Percentiles rank a stretch among this genome's conserved stretches.
Conservation (phyloP, 164 flowering plant genomes). For the Saururus chinensis region DNA sequence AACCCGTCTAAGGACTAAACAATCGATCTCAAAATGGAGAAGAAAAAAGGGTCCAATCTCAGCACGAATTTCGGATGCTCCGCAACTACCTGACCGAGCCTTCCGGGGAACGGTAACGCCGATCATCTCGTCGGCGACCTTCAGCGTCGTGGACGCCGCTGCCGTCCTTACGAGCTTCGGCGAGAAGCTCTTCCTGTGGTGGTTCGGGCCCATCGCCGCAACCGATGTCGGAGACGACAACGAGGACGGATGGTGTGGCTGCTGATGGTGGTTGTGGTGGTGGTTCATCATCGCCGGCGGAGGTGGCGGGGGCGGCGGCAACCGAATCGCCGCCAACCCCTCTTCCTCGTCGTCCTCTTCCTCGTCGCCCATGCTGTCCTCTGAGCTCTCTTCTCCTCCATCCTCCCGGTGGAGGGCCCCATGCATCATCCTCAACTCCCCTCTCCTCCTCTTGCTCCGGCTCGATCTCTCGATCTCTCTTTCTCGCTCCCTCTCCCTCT, state of each 20-base stretch:
- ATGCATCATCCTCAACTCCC: slow-evolving; percentile 37
- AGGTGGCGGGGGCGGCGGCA: slow-evolving; percentile 39
- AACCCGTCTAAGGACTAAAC: no score
- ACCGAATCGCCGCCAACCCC: slow-evolving; percentile 24
- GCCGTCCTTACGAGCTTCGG: slow-evolving; percentile 39
- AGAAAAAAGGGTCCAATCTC: slow-evolving; percentile 1
- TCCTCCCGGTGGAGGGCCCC: slow-evolving; percentile 42
- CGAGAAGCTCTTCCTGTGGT: slow-evolving; percentile 54
- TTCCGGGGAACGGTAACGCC: slow-evolving; percentile 86
- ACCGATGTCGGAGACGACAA: slow-evolving; percentile 8
- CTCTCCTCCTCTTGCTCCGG: slow-evolving; percentile 62
- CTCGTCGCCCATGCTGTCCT: slow-evolving; percentile 68
- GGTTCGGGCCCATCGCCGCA: slow-evolving; percentile 13
- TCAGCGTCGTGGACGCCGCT: slow-evolving; percentile 18
- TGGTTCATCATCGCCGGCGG: slow-evolving; percentile 3
- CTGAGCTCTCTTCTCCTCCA: slow-evolving; percentile 63
- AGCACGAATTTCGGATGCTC: slow-evolving; percentile 1
- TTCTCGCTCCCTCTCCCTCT: slow-evolving; percentile 29
- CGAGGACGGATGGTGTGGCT: neutral
- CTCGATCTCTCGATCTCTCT: slow-evolving; percentile 48
- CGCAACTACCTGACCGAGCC: slow-evolving; percentile 58
- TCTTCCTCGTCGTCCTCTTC: slow-evolving; percentile 81
- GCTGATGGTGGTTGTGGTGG: neutral
- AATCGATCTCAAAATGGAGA: neutral
- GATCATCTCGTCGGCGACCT: slow-evolving; percentile 82